phyloP scores from a whole-genome alignment of 1,284 basidiomycete species.

The Golubevia pallescens region DNA sequence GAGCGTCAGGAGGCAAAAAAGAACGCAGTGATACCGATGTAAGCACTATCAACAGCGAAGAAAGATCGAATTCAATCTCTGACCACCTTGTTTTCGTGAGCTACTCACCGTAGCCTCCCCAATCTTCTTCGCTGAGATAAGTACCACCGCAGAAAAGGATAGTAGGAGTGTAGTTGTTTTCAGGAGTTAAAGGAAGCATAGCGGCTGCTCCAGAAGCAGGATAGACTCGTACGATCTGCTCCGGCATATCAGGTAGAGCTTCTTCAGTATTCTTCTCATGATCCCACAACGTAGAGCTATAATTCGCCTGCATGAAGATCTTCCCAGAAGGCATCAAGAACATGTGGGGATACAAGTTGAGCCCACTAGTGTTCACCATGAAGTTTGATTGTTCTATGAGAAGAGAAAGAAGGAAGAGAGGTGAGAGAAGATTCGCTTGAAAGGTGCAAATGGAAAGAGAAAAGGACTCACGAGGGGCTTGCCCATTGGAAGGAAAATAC shows the following conservation, averaged over 20 bases:
- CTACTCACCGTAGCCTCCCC: constrained; percentile 49
- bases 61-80: no score
- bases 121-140: constrained; percentile 38
- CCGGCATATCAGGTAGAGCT: constrained; percentile 52
- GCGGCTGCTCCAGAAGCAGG: constrained; percentile 58
- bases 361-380: constrained; percentile 45
- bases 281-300: constrained; percentile 53
- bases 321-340: constrained; percentile 59
- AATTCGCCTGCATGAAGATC: constrained; percentile 63
- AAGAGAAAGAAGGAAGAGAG: no score
- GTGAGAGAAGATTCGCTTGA: neutral
- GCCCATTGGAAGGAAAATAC: constrained; percentile 39
- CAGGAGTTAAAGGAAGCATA: constrained; percentile 54
- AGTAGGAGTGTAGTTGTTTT: constrained; percentile 54
- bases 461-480: neutral
- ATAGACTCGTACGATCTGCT: constrained; percentile 46
- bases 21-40: no score
- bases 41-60: no score
- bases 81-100: no score
- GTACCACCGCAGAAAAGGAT: constrained; percentile 61
- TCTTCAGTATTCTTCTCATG: constrained; percentile 34
- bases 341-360: constrained; percentile 63
- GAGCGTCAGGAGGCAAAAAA: no score
- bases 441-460: neutral
- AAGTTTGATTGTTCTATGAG: constrained; percentile 20